Conservation (phyloP, 805 yeast genomes). For the Blastobotrys parvus region DNA sequence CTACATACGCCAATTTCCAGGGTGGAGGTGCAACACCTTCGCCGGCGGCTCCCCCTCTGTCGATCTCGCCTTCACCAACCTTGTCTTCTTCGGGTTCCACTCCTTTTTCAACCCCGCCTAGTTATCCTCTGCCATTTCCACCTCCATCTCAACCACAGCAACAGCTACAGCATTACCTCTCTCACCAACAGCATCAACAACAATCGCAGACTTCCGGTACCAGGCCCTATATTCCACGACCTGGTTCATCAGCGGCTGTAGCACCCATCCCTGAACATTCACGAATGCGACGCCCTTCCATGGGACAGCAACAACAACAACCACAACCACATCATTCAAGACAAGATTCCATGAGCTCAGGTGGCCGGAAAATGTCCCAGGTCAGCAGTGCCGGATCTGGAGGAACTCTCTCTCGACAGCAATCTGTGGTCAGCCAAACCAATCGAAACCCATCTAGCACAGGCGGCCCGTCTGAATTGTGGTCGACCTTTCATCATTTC, state of each 20-base stretch:
- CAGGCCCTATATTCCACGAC: not conserved
- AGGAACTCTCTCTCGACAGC: not conserved
- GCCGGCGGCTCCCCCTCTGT: too few relatives aligned
- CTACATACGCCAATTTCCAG: too few relatives aligned
- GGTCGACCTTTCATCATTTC: conserved; percentile 15
- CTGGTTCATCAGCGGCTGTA: not conserved
- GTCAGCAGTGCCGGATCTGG: not conserved
- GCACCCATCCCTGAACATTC: not conserved
- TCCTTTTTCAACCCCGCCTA: too few relatives aligned
- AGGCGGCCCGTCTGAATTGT: not conserved
- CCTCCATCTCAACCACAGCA: too few relatives aligned
- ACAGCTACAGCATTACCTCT: too few relatives aligned
- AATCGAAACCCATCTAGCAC: not conserved
- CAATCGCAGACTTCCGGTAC: too few relatives aligned
- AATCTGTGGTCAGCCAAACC: not conserved
- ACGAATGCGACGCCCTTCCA: not conserved
- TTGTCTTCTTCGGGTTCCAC: too few relatives aligned
- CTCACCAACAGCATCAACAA: too few relatives aligned
- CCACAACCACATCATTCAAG: not conserved
- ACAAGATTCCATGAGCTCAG: not conserved
- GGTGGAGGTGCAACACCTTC: too few relatives aligned
- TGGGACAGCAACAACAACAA: not conserved
- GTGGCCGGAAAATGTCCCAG: not conserved
- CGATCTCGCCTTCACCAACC: too few relatives aligned
- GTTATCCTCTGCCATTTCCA: too few relatives aligned